These are phyloP conservation scores for Botryotinia convoluta DNA, from an alignment of 2,329 filamentous ascomycete genomes.

Conservation along the genomic window DNA sequence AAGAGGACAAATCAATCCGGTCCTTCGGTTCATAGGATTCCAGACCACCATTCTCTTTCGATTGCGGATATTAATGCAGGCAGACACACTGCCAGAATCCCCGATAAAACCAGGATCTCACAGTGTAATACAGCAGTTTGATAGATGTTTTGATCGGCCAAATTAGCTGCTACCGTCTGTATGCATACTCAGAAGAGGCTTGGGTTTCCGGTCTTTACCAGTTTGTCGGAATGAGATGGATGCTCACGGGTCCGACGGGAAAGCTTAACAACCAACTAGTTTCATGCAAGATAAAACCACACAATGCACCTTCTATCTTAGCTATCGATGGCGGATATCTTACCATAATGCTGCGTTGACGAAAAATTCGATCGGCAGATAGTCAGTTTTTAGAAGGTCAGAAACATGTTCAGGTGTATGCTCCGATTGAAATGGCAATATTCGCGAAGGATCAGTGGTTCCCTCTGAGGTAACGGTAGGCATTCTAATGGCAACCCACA, in stretches of 20 bases:
- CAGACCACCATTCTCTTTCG: slow-evolving; percentile 6
- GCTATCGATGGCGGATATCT: slow-evolving; percentile 11
- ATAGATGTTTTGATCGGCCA: slow-evolving; percentile 6
- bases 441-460: slow-evolving; percentile 1
- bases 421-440: not conserved
- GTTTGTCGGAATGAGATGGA: not conserved
- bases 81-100: slow-evolving; percentile 6
- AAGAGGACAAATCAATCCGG: not conserved
- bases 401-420: not conserved
- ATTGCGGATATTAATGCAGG: slow-evolving; percentile 7
- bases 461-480: not conserved
- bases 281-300: slow-evolving; percentile 8
- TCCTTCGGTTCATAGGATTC: slow-evolving; percentile 7
- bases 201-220: slow-evolving; percentile 9
- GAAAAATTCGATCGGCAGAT: slow-evolving; percentile 7
- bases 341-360: slow-evolving; percentile 16
- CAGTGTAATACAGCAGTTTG: not conserved
- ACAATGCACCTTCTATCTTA: not conserved
- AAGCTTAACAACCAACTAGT: slow-evolving; percentile 11
- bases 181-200: slow-evolving; percentile 4
- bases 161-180: not conserved
- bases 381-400: not conserved
- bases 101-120: not conserved
- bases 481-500: not conserved
- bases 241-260: not conserved